A percentile compares a stretch with the other conserved stretches of the same genome.
Conservation (phyloP, 129 eudicot species). For the Lactuca sativa region DNA sequence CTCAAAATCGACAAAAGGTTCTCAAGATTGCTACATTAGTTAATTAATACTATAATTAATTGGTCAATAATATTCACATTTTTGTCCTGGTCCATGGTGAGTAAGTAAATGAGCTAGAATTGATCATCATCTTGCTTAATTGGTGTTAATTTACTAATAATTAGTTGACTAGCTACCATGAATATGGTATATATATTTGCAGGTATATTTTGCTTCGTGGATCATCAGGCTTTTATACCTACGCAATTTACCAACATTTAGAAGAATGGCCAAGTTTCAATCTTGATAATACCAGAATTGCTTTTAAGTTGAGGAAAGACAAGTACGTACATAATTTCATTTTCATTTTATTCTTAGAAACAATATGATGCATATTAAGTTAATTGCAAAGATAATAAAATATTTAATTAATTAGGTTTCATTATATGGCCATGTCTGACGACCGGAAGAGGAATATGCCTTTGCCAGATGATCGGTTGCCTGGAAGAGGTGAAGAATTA, state of each 20-base stretch:
- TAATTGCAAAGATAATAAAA: background rate
- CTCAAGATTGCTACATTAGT: background rate
- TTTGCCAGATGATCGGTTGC: constrained; percentile 50
- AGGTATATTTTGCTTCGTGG: constrained; percentile 73
- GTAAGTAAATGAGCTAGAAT: background rate
- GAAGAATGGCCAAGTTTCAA: constrained; percentile 63
- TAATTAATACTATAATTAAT: too few relatives aligned
- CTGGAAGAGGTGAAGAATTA: constrained; percentile 46
- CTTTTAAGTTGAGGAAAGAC: constrained; percentile 62
- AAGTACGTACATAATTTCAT: constrained; percentile 27
- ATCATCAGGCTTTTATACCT: constrained; percentile 66
- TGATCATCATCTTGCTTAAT: too few relatives aligned
- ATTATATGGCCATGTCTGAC: constrained; percentile 55
- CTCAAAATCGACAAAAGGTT: constrained; percentile 59
- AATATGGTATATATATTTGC: background rate
- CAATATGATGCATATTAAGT: background rate
- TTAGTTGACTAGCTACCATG: too few relatives aligned
- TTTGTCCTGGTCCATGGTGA: too few relatives aligned
- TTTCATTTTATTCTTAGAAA: background rate
- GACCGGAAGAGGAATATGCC: constrained; percentile 55
- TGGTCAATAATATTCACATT: too few relatives aligned
- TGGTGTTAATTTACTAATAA: too few relatives aligned
- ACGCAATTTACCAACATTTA: constrained; percentile 57
- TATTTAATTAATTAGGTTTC: constrained; percentile 40
- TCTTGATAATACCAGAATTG: constrained; percentile 63